Percentiles rank a stretch among this genome's conserved stretches.
Conservation (phyloP, 345 rosid genomes). For the Trapa incisa region DNA sequence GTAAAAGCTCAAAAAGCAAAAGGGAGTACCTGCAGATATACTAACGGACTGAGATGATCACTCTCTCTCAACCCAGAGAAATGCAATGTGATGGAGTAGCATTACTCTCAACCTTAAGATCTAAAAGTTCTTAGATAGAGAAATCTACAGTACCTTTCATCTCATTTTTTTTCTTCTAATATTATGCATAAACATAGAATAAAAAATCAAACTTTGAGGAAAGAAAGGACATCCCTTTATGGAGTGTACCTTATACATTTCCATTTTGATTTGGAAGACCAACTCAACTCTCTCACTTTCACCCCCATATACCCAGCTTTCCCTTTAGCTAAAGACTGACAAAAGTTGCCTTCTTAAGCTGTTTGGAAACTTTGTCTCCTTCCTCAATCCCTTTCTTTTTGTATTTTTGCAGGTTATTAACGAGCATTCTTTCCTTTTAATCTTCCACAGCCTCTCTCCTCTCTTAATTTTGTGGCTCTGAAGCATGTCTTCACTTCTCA, state of each 20-base stretch:
- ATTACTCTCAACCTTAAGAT: no score
- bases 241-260: no score
- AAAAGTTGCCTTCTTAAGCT: not conserved
- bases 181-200: no score
- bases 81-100: no score
- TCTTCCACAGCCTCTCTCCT: conserved; percentile 10
- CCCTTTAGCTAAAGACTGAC: conserved; percentile 21
- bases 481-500: conserved; percentile 20
- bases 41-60: not conserved
- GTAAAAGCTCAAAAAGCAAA: not conserved
- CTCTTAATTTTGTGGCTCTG: conserved; percentile 18
- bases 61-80: conserved; percentile 4
- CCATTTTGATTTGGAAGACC: not conserved
- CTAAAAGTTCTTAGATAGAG: no score
- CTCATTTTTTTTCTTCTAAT: no score
- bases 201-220: no score
- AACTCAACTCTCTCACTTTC: conserved; percentile 5
- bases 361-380: conserved; percentile 10
- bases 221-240: no score
- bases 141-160: no score
- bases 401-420: no score
- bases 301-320: not conserved
- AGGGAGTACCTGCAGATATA: not conserved
- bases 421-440: not conserved
- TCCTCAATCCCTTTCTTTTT: conserved; percentile 10